A percentile compares a stretch with the other conserved stretches of the same genome.
Conservation (phyloP, 1,139 yeast genomes). For the Hyphopichia wangnamkhiaoensis region DNA sequence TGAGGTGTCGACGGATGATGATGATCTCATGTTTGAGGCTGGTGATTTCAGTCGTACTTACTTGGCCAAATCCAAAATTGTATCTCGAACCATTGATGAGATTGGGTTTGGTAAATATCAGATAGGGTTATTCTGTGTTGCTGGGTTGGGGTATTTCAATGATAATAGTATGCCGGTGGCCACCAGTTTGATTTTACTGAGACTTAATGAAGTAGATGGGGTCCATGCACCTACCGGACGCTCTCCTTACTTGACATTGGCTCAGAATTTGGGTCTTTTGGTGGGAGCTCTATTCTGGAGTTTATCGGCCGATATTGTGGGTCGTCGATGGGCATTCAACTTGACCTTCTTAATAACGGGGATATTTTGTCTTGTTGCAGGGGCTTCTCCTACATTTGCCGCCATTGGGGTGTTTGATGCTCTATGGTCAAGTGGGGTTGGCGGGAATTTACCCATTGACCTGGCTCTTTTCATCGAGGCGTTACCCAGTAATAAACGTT, state of each 20-base stretch:
- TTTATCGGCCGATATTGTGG: slow-evolving; percentile 40
- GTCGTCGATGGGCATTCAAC: slow-evolving; percentile 46
- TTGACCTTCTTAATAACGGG: slow-evolving; percentile 44
- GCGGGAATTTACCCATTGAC: slow-evolving; percentile 48
- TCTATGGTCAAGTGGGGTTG: slow-evolving; percentile 48
- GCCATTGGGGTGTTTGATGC: slow-evolving; percentile 40
- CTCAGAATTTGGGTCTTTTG: slow-evolving; percentile 44
- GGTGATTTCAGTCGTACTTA: slow-evolving; percentile 26
- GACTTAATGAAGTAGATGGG: slow-evolving; percentile 37
- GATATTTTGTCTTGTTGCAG: slow-evolving; percentile 38
- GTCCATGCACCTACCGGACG: slow-evolving; percentile 36
- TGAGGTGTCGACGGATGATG: neutral
- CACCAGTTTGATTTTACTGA: slow-evolving; percentile 35
- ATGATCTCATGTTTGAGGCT: slow-evolving; percentile 16
- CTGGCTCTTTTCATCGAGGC: slow-evolving; percentile 47
- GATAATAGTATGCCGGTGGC: slow-evolving; percentile 49
- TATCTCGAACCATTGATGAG: slow-evolving; percentile 37
- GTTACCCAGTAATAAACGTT: slow-evolving; percentile 37
- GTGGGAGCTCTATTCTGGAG: slow-evolving; percentile 48
- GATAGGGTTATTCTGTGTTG: slow-evolving; percentile 40
- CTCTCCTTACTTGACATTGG: slow-evolving; percentile 41
- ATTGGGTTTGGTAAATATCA: slow-evolving; percentile 48
- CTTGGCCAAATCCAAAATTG: slow-evolving; percentile 33
- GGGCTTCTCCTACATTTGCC: slow-evolving; percentile 42
- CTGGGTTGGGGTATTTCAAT: slow-evolving; percentile 48